Conservation (phyloP, 164 flowering plant species). For the Taxillus chinensis region DNA sequence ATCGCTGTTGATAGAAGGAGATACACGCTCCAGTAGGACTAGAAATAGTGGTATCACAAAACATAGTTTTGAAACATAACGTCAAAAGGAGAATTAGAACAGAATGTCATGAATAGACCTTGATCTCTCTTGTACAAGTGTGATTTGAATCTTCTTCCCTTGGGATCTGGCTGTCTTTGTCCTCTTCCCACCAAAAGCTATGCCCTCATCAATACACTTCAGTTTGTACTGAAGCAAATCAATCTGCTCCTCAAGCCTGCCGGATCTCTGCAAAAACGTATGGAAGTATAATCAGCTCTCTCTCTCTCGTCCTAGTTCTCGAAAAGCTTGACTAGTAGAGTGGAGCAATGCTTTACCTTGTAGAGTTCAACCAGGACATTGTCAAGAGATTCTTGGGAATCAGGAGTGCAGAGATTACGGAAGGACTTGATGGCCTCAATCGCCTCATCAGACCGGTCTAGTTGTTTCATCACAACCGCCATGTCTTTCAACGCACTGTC, state of each 20-base stretch:
- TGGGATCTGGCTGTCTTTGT: conserved; percentile 62
- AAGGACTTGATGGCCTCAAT: conserved; percentile 90
- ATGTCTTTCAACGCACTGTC: conserved; percentile 92
- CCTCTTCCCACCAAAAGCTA: conserved; percentile 45
- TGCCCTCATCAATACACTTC: conserved; percentile 54
- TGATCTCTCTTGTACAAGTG: conserved; percentile 62
- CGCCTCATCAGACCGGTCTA: conserved; percentile 78
- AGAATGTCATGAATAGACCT: conserved; percentile 26
- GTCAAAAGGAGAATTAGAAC: too few relatives aligned
- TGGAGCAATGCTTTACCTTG: conserved; percentile 38
- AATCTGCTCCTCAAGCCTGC: conserved; percentile 64
- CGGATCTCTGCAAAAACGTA: conserved; percentile 45
- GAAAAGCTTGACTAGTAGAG: too few relatives aligned
- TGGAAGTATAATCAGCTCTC: too few relatives aligned
- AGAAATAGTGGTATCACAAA: too few relatives aligned
- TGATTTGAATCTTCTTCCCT: conserved; percentile 60
- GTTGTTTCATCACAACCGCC: conserved; percentile 86
- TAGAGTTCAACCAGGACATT: conserved; percentile 78
- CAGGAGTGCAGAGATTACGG: conserved; percentile 60
- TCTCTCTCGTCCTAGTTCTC: too few relatives aligned
- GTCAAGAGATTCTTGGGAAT: conserved; percentile 80
- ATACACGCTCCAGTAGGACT: too few relatives aligned
- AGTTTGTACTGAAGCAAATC: conserved; percentile 56
- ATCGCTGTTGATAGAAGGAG: too few relatives aligned
- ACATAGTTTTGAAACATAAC: too few relatives aligned